Conservation (phyloP, 176 grass and related monocot genomes). For the Phyllostachys edulis region DNA sequence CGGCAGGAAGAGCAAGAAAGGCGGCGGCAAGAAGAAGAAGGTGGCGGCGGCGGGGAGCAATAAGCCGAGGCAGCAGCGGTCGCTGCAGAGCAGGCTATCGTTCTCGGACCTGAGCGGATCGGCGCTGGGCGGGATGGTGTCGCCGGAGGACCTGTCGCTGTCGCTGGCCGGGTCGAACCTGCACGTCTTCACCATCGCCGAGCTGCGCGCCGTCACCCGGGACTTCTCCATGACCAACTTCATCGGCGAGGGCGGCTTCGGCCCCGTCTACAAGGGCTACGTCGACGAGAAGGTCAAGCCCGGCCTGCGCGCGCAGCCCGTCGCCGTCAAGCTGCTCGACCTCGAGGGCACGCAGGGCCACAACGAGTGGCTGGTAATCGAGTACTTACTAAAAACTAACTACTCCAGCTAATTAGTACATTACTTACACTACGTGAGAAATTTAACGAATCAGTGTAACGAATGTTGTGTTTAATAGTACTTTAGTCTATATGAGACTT, state of each 20-base stretch:
- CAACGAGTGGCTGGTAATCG: constrained; percentile 80
- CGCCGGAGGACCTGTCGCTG: constrained; percentile 87
- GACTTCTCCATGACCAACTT: constrained; percentile 87
- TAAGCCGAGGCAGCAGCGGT: constrained; percentile 14
- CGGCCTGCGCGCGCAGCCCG: constrained; percentile 56
- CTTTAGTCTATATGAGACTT: not conserved
- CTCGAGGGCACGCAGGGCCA: constrained; percentile 76
- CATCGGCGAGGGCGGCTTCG: constrained; percentile 80
- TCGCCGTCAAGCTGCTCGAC: constrained; percentile 87
- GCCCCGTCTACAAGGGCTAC: constrained; percentile 87
- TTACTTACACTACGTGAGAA: not conserved
- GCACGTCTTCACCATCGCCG: constrained; percentile 64
- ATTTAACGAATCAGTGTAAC: not conserved
- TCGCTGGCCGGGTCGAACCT: constrained; percentile 80
- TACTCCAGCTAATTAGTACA: not conserved
- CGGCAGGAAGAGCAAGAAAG: not conserved
- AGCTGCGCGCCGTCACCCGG: constrained; percentile 62
- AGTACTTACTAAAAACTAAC: not conserved
- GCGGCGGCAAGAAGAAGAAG: constrained; percentile 5
- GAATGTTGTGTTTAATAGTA: not conserved
- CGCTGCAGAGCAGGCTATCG: constrained; percentile 57
- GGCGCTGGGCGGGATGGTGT: constrained; percentile 49
- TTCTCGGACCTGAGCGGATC: constrained; percentile 73
- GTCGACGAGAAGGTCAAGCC: constrained; percentile 79
- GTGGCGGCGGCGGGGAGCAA: not conserved